Base-by-base conservation (phyloP, 129 eudicot genomes). In the Helichrysum umbraculigerum region DNA sequence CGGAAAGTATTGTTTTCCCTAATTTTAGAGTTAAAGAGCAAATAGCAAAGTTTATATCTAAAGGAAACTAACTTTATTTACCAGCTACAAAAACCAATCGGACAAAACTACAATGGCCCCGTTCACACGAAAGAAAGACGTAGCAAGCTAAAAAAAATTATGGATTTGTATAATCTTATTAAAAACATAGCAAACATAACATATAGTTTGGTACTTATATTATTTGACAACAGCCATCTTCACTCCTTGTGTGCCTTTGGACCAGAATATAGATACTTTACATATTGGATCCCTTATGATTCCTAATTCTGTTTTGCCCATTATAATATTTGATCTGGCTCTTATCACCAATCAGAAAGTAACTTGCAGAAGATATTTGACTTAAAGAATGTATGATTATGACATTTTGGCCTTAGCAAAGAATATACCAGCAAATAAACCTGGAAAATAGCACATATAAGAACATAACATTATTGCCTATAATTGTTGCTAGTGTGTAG, bases 371-470 rank as follows among this genome's bases (percentile, higher is more conserved):
- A 22, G 30, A 35, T 52, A 51, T 64, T 20, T 42, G 66, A 42
- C 59, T 72, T 7, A 8, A 56, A 17, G 51, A 63, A n/a, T 32
- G 58, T 70, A 25, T n/a, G 52, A 47, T 78, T 81, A 87, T 60
- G 93, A 86, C 97, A 91, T 86, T 80, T 91, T 91, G 60, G 97
- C 97, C 82, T 76, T 84, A 32, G 94, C 94, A 64, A 91, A 91
- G 66, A 91, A 77, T 73, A 91, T 84, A 73, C 97, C 97, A 58
- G 94, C 94, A 76, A 91, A 88, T 61, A 88, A 76, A 86, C 97
- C 97, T 91, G 83, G 1, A 74, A 75, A 22, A 73, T 35, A 61
- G 28, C 19, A 50, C 32, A 41, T 33, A 42, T 63, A 72, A 68
- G 29, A 44, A 72, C 51, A 78, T 25, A 14, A 58, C 35, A 33